Base-by-base conservation (phyloP, 192 early-diverging fungal species). In the Powellomyces hirtus region DNA sequence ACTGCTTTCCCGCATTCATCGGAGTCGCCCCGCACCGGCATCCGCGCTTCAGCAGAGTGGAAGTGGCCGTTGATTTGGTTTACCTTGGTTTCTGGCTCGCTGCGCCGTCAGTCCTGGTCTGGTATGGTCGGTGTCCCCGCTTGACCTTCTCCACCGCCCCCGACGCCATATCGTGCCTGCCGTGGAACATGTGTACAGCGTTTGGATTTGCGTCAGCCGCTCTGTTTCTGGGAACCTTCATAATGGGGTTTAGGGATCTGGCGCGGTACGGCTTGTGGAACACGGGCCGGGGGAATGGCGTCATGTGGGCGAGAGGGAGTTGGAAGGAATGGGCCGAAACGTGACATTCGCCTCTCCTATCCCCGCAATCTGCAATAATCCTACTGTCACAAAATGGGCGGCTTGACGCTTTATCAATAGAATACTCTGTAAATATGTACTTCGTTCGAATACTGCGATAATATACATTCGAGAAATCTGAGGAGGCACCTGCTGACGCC, bases 11-110 rank as follows among this genome's bases (percentile, higher is more conserved):
- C 18, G 68, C 78, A 13, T 75, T 61, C 38, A 70, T 78, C 51
- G 70, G 71, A 29, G 73, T 82, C 59, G 66, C 75, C 6, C 80
- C 80, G 31, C 72, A 75, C 65, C 53, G 76, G 26, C 80, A 82
- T 59, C 72, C 75, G 13, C 71, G 80, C 33, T 76, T 82, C 68
- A 66, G 60, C 35, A 70, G 80, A 20, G 75, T 82, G 7, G 80
- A 82, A 64, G 40, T 77, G 33, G 53, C 16, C 20, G 44, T 82
- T 26, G 80, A 82, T 53, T 16, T 80, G 4, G 35, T 76, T 22
- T 82, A 70, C 36, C 20, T 65, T 3, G 65, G 63, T 26, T 62
- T 79, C 33, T 82, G 80, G 80, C 33, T 77, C 30, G 45, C 70
- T 1, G 75, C 80, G 1, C 62, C 72, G 35, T 68, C 71, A 10